Percentiles rank a stretch among this genome's conserved stretches.
Conservation (phyloP, 2,329 filamentous ascomycete genomes). For the Immersiporthe knoxdaviesiana region DNA sequence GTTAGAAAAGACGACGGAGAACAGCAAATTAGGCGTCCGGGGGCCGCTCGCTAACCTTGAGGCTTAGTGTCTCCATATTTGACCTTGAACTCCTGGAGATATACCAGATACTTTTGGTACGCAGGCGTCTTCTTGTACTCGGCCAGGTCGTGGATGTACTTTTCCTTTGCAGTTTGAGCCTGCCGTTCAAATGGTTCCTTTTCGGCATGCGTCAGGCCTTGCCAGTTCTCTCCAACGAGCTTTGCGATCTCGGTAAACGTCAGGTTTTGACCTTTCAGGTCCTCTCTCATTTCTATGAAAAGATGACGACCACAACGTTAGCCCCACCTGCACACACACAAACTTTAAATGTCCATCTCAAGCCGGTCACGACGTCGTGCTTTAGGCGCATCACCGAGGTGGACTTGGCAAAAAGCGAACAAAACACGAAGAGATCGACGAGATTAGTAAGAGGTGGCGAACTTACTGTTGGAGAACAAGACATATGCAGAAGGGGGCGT, state of each 20-base stretch:
- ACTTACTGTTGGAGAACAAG: conserved; percentile 81
- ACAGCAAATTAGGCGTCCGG: not conserved
- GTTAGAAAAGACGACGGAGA: not conserved
- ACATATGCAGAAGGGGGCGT: conserved; percentile 83
- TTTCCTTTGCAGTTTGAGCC: conserved; percentile 74
- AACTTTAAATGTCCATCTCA: not conserved
- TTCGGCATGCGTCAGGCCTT: conserved; percentile 66
- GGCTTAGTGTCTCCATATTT: conserved; percentile 61
- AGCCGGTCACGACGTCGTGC: not conserved
- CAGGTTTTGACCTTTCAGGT: conserved; percentile 74
- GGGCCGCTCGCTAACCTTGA: conserved; percentile 54
- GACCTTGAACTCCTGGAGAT: conserved; percentile 77
- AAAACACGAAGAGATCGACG: conserved; percentile 1
- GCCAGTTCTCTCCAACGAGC: conserved; percentile 81
- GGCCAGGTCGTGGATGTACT: conserved; percentile 71
- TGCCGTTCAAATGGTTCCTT: conserved; percentile 75
- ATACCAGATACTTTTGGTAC: conserved; percentile 70
- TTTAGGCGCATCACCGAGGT: not conserved
- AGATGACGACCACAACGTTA: not conserved
- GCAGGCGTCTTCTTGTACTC: conserved; percentile 78
- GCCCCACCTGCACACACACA: too few relatives aligned
- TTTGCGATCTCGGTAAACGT: conserved; percentile 86
- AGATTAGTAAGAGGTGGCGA: conserved; percentile 17
- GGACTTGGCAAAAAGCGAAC: not conserved
- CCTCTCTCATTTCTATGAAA: conserved; percentile 73